Base-by-base conservation (phyloP, 2,329 filamentous ascomycete genomes). In the Dothistroma pini region DNA sequence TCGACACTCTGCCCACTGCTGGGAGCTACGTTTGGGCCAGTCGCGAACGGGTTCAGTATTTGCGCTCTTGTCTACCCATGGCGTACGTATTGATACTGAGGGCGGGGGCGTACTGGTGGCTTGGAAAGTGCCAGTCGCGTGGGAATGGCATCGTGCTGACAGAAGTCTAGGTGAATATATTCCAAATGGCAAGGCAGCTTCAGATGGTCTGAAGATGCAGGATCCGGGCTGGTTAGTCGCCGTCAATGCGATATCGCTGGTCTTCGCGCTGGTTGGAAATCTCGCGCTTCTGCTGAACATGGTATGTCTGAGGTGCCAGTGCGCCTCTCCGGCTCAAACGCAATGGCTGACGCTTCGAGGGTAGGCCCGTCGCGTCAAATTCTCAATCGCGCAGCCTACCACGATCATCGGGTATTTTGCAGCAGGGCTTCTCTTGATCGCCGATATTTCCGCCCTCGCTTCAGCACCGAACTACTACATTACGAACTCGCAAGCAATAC, bases 321-420 rank as follows among this genome's bases (percentile, higher is more conserved):
- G 34, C 3, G 34, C 34, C 34, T 38, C 34, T 38, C 34, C 9
- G 34, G 34, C 34, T 38, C 34, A 38, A 38, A 38, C 3, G 34
- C 34, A 38, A 38, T 38, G 34, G 34, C 41, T 44, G 9, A 44
- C 8, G 16, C 41, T 19, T 21, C n/a, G 14, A 38, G 25, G 25
- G 9, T 19, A 44, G 41, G 14, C 83, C 1, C 77, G 79, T 25
- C 77, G 83, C 12, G 68, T 86, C 10, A 74, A 76, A 0, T 86
- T 86, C 69, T 74, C 76, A 4, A 75, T 85, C 29, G 83, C 84
- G 0, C 84, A 86, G 66, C 81, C 84, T 0, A 82, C 86, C 49
- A 86, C 83, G 0, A 84, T 86, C 35, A 67, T 80, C n/a, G 83
- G 84, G n/a, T 86, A 83, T 75, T 80, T 83, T 52, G 66, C 84